Evolutionary conservation across 2,329 filamentous ascomycete genomes (phyloP).

Genomic region (Curvularia sp.): DNA sequence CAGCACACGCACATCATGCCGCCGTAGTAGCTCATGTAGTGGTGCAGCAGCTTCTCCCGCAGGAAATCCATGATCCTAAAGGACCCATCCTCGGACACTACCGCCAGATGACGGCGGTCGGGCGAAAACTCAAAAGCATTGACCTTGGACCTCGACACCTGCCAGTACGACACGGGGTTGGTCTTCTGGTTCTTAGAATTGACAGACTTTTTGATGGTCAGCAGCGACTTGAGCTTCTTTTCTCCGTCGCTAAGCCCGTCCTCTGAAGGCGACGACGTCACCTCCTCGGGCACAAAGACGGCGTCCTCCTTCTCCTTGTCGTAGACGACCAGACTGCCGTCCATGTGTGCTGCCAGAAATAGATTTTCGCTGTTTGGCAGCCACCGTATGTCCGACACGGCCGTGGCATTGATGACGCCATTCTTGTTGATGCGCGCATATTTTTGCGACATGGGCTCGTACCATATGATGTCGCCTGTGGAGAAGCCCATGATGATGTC

Average conservation of each 20-base stretch:
- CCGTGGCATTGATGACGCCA: conserved; percentile 84
- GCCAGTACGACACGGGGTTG: conserved; percentile 93
- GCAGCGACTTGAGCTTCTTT: conserved; percentile 46
- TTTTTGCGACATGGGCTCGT: conserved; percentile 94
- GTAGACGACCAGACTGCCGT: conserved; percentile 89
- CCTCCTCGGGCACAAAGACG: conserved; percentile 74
- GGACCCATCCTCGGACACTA: conserved; percentile 90
- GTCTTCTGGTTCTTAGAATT: conserved; percentile 91
- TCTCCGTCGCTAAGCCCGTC: conserved; percentile 42
- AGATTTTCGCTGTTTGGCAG: conserved; percentile 91
- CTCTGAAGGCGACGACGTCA: conserved; percentile 28
- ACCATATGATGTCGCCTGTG: conserved; percentile 97
- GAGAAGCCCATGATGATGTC: conserved; percentile 96
- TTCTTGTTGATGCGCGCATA: conserved; percentile 98
- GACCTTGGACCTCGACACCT: conserved; percentile 86
- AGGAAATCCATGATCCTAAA: conserved; percentile 91
- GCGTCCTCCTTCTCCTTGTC: conserved; percentile 97
- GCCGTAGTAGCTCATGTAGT: conserved; percentile 92
- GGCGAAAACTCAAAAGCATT: conserved; percentile 94
- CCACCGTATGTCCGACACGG: conserved; percentile 89
- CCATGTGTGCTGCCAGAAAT: conserved; percentile 90
- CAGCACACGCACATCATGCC: conserved; percentile 93
- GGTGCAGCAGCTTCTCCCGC: conserved; percentile 85
- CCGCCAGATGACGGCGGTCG: conserved; percentile 82
- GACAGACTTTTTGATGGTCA: conserved; percentile 87